A percentile compares a stretch with the other conserved stretches of the same genome.
phyloP scores from a whole-genome alignment of 495 filamentous ascomycete species.

The Annulohypoxylon moriforme region DNA sequence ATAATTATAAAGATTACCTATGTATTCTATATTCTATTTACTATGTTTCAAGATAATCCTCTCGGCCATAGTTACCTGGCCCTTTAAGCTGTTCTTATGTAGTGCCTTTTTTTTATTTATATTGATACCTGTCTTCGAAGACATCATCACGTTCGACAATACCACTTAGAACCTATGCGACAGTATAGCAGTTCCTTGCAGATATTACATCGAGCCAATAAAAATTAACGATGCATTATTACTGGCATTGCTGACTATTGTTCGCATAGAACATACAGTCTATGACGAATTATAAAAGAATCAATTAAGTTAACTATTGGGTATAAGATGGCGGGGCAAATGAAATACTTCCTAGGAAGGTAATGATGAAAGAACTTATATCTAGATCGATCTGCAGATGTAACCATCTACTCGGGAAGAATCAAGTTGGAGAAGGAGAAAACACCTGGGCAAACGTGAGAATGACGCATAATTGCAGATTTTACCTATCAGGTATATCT shows the following conservation, averaged over 20 bases:
- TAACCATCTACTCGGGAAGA: background rate
- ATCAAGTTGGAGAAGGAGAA: background rate
- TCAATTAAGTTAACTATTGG: background rate
- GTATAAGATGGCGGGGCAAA: constrained; percentile 2
- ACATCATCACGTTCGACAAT: background rate
- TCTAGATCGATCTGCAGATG: constrained; percentile 23
- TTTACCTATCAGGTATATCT: background rate
- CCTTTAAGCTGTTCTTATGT: too few species aligned
- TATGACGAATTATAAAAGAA: background rate
- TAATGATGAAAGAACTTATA: background rate
- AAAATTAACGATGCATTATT: background rate
- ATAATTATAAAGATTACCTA: too few species aligned
- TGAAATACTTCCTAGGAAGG: background rate
- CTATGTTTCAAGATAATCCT: too few species aligned
- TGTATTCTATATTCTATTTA: too few species aligned
- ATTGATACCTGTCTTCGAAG: background rate
- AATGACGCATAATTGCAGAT: constrained; percentile 10
- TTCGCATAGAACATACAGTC: background rate
- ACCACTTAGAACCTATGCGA: background rate
- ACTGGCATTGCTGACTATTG: background rate
- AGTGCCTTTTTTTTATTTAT: background rate
- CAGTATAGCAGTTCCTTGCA: background rate
- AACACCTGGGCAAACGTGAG: constrained; percentile 7
- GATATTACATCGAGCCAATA: background rate
- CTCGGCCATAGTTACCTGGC: too few species aligned